Evolutionary conservation across 1,284 basidiomycete species (phyloP).

Genomic region (Paramarasmius palmivorus): DNA sequence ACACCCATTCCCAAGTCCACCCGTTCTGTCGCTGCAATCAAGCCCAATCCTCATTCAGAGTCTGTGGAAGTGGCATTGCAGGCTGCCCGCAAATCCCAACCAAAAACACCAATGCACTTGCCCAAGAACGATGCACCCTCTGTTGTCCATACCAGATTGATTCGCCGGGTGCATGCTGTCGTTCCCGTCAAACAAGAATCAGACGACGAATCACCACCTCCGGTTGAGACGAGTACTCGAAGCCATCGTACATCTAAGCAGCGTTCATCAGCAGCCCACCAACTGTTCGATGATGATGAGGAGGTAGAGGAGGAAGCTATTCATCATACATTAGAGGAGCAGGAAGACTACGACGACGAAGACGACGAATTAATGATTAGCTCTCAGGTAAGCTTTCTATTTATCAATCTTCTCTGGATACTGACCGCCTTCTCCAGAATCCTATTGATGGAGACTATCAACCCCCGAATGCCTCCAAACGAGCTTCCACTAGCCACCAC

Average conservation of each 20-base stretch:
- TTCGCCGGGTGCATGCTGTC: slow-evolving; percentile 43
- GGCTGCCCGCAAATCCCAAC: background rate
- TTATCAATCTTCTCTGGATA: background rate
- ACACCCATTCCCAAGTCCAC: slow-evolving; percentile 9
- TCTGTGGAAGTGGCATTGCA: no score
- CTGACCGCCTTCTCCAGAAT: background rate
- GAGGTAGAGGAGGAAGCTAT: slow-evolving; percentile 18
- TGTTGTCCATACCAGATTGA: slow-evolving; percentile 13
- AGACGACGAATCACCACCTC: slow-evolving; percentile 24
- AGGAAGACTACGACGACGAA: slow-evolving; percentile 38
- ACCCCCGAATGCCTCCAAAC: background rate
- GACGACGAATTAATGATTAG: slow-evolving; percentile 59
- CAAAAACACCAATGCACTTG: background rate
- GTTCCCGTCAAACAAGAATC: slow-evolving; percentile 39
- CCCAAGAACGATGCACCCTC: slow-evolving; percentile 12
- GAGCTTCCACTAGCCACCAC: background rate
- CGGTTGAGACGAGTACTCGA: background rate
- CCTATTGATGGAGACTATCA: background rate
- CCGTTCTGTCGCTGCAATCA: no score
- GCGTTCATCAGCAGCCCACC: slow-evolving; percentile 5
- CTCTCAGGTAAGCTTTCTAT: background rate
- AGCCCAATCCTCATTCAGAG: no score
- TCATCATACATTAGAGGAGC: no score
- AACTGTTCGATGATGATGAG: slow-evolving; percentile 19
- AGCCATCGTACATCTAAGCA: background rate